A percentile compares a stretch with the other conserved stretches of the same genome.
phyloP scores from a whole-genome alignment of 2,329 filamentous ascomycete genomes.

The Nothophoma quercina region DNA sequence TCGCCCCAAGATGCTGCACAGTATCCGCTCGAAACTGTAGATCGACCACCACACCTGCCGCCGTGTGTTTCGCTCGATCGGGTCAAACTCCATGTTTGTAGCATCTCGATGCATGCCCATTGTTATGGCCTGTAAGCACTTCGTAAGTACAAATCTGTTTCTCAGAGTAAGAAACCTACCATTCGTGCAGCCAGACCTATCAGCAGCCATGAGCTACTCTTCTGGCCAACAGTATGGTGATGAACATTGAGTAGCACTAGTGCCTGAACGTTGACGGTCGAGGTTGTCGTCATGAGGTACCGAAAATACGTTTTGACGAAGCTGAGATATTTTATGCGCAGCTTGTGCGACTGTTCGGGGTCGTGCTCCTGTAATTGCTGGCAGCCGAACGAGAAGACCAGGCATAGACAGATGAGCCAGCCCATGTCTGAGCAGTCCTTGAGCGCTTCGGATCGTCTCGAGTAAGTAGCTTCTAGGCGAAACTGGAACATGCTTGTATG shows the following conservation, averaged over 20 bases:
- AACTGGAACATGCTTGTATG: constrained; percentile 52
- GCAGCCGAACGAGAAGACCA: constrained; percentile 54
- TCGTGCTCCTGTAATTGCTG: constrained; percentile 48
- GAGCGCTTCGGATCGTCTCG: constrained; percentile 26
- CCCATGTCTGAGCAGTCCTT: constrained; percentile 49
- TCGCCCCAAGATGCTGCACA: constrained; percentile 37
- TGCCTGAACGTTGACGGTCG: constrained; percentile 53
- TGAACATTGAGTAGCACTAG: constrained; percentile 54
- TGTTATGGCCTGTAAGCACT: constrained; percentile 45
- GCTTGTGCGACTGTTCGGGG: constrained; percentile 24
- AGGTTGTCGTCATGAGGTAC: constrained; percentile 49
- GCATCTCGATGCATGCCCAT: constrained; percentile 56
- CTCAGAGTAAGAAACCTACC: constrained; percentile 21
- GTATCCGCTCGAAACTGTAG: constrained; percentile 35
- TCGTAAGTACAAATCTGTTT: not conserved
- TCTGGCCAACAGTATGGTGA: constrained; percentile 53
- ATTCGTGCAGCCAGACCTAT: constrained; percentile 53
- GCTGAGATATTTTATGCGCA: constrained; percentile 33
- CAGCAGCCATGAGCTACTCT: constrained; percentile 52
- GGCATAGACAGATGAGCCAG: constrained; percentile 53
- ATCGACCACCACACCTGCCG: constrained; percentile 39
- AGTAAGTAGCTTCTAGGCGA: constrained; percentile 51
- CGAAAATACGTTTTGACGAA: constrained; percentile 48
- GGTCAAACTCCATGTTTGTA: constrained; percentile 49
- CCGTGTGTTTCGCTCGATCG: constrained; percentile 36